phyloP scores from a whole-genome alignment of 1,284 basidiomycete genomes.

The Cystobasidium slooffiae region DNA sequence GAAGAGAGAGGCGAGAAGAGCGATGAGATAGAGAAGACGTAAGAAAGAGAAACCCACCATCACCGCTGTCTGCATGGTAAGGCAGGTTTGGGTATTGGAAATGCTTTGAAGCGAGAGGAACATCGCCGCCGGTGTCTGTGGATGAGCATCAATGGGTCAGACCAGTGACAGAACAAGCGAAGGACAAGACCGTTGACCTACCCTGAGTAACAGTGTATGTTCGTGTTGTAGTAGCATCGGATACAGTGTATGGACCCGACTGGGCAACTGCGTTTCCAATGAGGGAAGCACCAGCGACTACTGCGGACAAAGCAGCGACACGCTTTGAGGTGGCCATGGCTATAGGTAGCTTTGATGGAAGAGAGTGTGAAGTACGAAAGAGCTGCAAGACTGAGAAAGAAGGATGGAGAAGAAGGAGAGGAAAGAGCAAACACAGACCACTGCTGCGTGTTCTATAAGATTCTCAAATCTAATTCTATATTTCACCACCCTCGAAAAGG shows the following conservation, averaged over 20 bases:
- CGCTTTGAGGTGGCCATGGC: conserved; percentile 24
- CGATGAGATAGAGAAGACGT: background rate
- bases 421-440: background rate
- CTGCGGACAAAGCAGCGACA: background rate
- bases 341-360: background rate
- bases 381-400: background rate
- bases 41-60: conserved; percentile 32
- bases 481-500: no score
- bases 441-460: no score
- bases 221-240: conserved; percentile 25
- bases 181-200: background rate
- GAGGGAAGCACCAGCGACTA: conserved; percentile 22
- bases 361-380: background rate
- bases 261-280: conserved; percentile 23
- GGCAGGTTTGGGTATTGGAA: conserved; percentile 47
- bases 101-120: conserved; percentile 47
- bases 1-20: background rate
- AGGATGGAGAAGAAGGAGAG: background rate
- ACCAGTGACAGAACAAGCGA: conserved; percentile 2
- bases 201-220: conserved; percentile 44
- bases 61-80: conserved; percentile 47
- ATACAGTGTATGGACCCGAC: conserved; percentile 30
- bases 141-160: background rate
- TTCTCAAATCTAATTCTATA: no score
- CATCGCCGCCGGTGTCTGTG: conserved; percentile 46